phyloP scores from a whole-genome alignment of 495 filamentous ascomycete genomes.

The Penicillium parvum region DNA sequence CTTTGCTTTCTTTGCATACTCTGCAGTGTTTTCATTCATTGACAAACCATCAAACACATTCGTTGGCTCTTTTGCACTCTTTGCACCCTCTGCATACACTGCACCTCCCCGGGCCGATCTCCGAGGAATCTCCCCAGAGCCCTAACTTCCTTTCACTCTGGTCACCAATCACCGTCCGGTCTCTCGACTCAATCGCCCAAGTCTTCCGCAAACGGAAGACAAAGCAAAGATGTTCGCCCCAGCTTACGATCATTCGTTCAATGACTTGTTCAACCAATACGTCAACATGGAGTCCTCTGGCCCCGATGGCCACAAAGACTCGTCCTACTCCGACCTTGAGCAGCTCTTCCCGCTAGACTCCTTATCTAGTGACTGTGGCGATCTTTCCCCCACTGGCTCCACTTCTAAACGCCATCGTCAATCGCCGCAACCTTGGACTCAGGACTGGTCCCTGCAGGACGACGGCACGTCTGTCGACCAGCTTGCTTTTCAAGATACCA shows the following conservation, averaged over 20 bases:
- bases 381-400: slow-evolving; percentile 38
- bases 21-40: slow-evolving; percentile 47
- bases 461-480: slow-evolving; percentile 25
- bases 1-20: slow-evolving; percentile 49
- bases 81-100: slow-evolving; percentile 12
- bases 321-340: slow-evolving; percentile 41
- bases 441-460: slow-evolving; percentile 41
- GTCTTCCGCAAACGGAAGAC: slow-evolving; percentile 46
- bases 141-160: background rate
- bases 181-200: slow-evolving; percentile 23
- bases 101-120: background rate
- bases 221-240: slow-evolving; percentile 46
- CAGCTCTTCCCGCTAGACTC: slow-evolving; percentile 42
- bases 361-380: slow-evolving; percentile 44
- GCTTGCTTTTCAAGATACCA: slow-evolving; percentile 37
- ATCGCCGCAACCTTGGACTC: slow-evolving; percentile 39
- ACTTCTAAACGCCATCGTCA: slow-evolving; percentile 31
- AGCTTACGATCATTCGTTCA: slow-evolving; percentile 47
- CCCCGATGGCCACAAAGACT: slow-evolving; percentile 40
- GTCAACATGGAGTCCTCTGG: slow-evolving; percentile 45
- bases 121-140: background rate
- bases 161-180: slow-evolving; percentile 30
- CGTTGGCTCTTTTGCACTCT: slow-evolving; percentile 2
- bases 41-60: slow-evolving; percentile 34
- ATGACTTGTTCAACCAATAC: slow-evolving; percentile 51